These are phyloP conservation scores for Phycomyces nitens DNA, from an alignment of 192 early-diverging fungal species.

Conservation along the genomic window DNA sequence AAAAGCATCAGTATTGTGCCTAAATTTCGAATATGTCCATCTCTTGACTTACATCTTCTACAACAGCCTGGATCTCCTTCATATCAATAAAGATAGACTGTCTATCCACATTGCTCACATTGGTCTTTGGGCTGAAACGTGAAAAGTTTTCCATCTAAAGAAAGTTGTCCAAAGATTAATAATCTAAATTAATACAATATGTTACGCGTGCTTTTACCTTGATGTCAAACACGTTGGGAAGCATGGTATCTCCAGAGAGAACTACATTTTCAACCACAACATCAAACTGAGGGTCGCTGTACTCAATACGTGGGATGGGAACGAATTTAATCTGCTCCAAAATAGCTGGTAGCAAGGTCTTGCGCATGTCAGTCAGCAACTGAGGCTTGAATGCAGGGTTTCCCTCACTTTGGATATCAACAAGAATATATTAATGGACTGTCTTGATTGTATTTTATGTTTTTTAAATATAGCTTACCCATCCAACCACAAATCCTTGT, in stretches of 20 bases:
- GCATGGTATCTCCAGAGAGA: slow-evolving; percentile 36
- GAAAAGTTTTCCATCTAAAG: slow-evolving; percentile 26
- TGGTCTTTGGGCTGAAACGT: slow-evolving; percentile 29
- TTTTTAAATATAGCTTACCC: background rate
- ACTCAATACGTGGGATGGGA: slow-evolving; percentile 45
- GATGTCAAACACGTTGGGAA: slow-evolving; percentile 37
- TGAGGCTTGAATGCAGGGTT: slow-evolving; percentile 42
- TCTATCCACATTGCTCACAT: slow-evolving; percentile 14
- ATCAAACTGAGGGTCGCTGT: slow-evolving; percentile 42
- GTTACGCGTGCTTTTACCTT: no score
- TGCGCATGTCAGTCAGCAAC: slow-evolving; percentile 40
- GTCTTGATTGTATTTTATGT: background rate
- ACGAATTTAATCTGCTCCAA: slow-evolving; percentile 40
- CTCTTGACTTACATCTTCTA: slow-evolving; percentile 19
- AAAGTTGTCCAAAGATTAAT: no score
- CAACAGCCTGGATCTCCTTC: slow-evolving; percentile 35
- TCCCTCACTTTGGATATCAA: slow-evolving; percentile 20
- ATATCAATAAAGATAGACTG: slow-evolving; percentile 34
- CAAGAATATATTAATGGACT: no score
- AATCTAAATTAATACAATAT: no score
- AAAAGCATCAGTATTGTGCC: background rate
- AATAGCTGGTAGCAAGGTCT: slow-evolving; percentile 37
- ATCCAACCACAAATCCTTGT: slow-evolving; percentile 25
- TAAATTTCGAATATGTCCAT: background rate
- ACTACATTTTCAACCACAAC: slow-evolving; percentile 40